Evolutionary conservation across 345 rosid species (phyloP).

Genomic region (Citrus glauca): DNA sequence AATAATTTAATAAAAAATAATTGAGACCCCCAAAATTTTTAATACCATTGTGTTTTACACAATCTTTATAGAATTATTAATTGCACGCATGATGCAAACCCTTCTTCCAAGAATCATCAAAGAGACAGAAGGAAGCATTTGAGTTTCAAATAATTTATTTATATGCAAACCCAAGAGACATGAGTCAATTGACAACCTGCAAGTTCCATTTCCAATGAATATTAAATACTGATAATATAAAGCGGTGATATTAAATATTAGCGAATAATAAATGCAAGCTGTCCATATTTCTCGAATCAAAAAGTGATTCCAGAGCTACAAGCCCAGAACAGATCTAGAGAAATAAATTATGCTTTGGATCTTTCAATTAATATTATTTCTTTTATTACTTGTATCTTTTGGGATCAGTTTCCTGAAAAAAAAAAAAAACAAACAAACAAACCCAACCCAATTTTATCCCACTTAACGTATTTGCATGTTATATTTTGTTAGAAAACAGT

Average conservation of each 20-base stretch:
- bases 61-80: too few species aligned
- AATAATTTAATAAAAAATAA: not conserved
- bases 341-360: not conserved
- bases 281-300: not conserved
- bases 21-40: too few species aligned
- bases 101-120: not conserved
- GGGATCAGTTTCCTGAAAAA: too few species aligned
- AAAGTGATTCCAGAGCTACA: not conserved
- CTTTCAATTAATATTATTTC: not conserved
- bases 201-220: slow-evolving; percentile 2
- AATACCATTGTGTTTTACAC: too few species aligned
- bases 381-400: not conserved
- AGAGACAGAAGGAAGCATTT: slow-evolving; percentile 2
- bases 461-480: too few species aligned
- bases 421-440: too few species aligned
- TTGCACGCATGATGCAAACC: not conserved
- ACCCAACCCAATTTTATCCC: too few species aligned
- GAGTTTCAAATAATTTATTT: not conserved
- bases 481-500: too few species aligned
- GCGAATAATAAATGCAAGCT: not conserved
- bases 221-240: too few species aligned
- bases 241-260: not conserved
- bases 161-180: not conserved
- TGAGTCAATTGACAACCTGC: slow-evolving; percentile 14
- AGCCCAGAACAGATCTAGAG: not conserved